Evolutionary conservation across 345 rosid genomes (phyloP).

Genomic region (Populus deltoides): DNA sequence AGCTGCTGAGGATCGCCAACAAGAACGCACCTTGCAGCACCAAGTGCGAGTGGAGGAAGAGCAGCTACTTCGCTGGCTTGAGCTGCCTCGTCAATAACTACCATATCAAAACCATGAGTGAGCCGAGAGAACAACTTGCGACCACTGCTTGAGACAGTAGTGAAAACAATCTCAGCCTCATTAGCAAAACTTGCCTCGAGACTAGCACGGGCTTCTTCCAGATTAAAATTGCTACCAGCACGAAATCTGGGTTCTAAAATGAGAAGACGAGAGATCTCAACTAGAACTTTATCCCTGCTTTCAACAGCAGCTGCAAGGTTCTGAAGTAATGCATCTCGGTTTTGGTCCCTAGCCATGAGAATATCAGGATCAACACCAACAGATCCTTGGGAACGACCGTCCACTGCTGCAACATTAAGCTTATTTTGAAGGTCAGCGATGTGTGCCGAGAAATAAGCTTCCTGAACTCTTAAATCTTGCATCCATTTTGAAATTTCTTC

Average conservation of each 20-base stretch:
- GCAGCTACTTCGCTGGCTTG: constrained; percentile 97
- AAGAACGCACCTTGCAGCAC: constrained; percentile 96
- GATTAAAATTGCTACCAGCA: constrained; percentile 67
- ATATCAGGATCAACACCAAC: constrained; percentile 98
- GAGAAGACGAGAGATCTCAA: constrained; percentile 96
- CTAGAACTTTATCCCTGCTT: constrained; percentile 87
- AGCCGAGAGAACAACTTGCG: constrained; percentile 94
- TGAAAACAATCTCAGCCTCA: constrained; percentile 99
- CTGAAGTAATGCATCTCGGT: constrained; percentile 79
- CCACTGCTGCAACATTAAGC: constrained; percentile 71
- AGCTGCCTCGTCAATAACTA: constrained; percentile 98
- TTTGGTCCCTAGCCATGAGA: constrained; percentile 85
- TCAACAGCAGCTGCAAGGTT: constrained; percentile 94
- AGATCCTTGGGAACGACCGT: constrained; percentile 86
- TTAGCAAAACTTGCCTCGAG: constrained; percentile 99
- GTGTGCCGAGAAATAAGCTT: constrained; percentile 72
- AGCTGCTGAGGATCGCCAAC: constrained; percentile 99
- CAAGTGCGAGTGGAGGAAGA: constrained; percentile 96
- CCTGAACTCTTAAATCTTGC: constrained; percentile 73
- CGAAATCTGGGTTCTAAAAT: constrained; percentile 82
- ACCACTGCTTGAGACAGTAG: constrained; percentile 99
- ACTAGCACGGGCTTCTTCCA: constrained; percentile 95
- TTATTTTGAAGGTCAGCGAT: constrained; percentile 75
- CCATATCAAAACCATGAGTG: constrained; percentile 99
- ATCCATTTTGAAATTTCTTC: constrained; percentile 87